Percentiles rank a stretch among this genome's conserved stretches.
These are phyloP conservation scores for Penicillium pancosmium DNA, from an alignment of 495 filamentous ascomycete genomes.

Conservation along the genomic window DNA sequence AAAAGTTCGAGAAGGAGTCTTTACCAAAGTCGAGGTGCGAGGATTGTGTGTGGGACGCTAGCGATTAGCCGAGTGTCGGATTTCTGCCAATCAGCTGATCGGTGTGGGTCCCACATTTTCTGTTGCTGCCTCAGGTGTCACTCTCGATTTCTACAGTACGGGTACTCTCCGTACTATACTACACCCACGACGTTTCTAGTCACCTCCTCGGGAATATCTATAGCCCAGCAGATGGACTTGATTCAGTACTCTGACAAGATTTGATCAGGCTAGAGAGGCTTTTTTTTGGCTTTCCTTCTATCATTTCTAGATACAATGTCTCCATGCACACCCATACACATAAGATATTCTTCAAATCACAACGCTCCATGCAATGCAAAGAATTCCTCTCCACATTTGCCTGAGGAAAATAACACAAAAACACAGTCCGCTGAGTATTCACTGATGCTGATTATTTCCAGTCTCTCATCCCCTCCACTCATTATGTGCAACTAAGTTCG, in stretches of 20 bases:
- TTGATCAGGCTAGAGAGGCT: too few relatives aligned
- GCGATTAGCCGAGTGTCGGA: constrained; percentile 47
- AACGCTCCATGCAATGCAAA: background rate
- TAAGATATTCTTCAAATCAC: background rate
- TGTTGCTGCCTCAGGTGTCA: constrained; percentile 14
- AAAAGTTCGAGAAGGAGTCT: constrained; percentile 40
- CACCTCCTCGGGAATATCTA: background rate
- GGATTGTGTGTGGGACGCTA: constrained; percentile 54
- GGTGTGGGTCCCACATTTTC: background rate
- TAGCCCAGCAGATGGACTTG: background rate
- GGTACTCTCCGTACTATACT: too few relatives aligned
- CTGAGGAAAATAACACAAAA: background rate
- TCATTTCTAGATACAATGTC: too few relatives aligned
- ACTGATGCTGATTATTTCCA: background rate
- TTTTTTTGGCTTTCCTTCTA: too few relatives aligned
- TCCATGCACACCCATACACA: background rate
- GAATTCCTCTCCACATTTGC: background rate
- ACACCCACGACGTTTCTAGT: too few relatives aligned
- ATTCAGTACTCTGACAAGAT: too few relatives aligned
- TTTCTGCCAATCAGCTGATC: constrained; percentile 20
- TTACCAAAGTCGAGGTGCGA: constrained; percentile 31
- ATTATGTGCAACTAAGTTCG: background rate
- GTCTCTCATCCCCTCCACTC: background rate
- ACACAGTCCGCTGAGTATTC: background rate
- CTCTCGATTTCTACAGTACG: background rate